phyloP scores from a whole-genome alignment of 2,329 filamentous ascomycete species.

The Amauroascus verrucosus region DNA sequence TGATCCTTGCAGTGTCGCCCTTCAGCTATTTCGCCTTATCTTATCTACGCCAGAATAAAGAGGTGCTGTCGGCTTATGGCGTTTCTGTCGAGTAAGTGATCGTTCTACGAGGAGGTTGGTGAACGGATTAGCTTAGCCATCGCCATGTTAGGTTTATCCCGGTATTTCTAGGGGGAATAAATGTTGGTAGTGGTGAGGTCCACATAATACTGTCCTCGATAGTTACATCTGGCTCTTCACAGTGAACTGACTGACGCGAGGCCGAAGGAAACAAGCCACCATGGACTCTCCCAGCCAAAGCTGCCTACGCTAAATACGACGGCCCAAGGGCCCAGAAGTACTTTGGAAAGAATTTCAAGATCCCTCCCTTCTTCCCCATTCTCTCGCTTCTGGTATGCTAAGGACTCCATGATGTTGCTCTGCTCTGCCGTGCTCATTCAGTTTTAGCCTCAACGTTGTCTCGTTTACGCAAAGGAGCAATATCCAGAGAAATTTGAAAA shows the following conservation, averaged over 20 bases:
- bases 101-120: background rate
- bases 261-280: conserved; percentile 60
- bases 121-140: background rate
- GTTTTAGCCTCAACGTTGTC: conserved; percentile 52
- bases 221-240: background rate
- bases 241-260: background rate
- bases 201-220: background rate
- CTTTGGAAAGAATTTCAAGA: conserved; percentile 37
- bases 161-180: conserved; percentile 60
- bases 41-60: conserved; percentile 49
- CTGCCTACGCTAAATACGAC: conserved; percentile 46
- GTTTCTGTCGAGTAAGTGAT: conserved; percentile 55
- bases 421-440: conserved; percentile 25
- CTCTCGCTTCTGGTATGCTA: conserved; percentile 44
- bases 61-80: conserved; percentile 46
- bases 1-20: conserved; percentile 47
- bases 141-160: conserved; percentile 52
- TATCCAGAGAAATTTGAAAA: conserved; percentile 46
- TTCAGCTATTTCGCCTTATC: conserved; percentile 46
- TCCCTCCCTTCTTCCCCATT: conserved; percentile 46
- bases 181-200: conserved; percentile 45
- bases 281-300: conserved; percentile 61
- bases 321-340: conserved; percentile 41
- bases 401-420: background rate
- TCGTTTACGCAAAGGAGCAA: conserved; percentile 55